phyloP scores from a whole-genome alignment of 2,329 filamentous ascomycete species.

The Cephalotrichum gorgonifer region DNA sequence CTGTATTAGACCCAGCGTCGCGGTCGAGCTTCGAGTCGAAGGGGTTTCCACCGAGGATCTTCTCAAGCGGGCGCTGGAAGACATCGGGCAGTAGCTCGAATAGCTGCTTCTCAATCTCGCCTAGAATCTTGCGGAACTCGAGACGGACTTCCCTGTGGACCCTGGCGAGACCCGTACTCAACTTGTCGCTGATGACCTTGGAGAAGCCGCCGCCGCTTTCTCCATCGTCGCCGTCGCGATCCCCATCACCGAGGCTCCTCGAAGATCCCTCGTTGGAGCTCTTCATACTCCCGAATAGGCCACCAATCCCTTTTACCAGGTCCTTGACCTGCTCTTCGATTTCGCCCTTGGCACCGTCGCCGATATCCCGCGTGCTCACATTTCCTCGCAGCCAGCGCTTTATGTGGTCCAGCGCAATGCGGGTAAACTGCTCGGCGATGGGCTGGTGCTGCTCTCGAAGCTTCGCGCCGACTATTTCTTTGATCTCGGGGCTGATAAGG shows the following conservation, averaged over 20 bases:
- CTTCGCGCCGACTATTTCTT: constrained; percentile 28
- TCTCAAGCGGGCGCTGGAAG: constrained; percentile 31
- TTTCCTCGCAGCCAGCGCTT: constrained; percentile 34
- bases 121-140: constrained; percentile 33
- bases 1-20: constrained; percentile 16
- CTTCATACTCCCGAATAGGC: constrained; percentile 27
- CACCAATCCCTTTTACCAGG: constrained; percentile 30
- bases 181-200: constrained; percentile 33
- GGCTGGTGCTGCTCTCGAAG: constrained; percentile 29
- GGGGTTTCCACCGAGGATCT: constrained; percentile 34
- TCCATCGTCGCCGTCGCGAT: constrained; percentile 16
- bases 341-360: constrained; percentile 32
- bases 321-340: constrained; percentile 33
- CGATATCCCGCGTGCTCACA: constrained; percentile 27
- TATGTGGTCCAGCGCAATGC: constrained; percentile 33
- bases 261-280: constrained; percentile 19
- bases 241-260: constrained; percentile 18
- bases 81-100: constrained; percentile 32
- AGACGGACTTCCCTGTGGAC: constrained; percentile 34
- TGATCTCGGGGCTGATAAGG: constrained; percentile 34
- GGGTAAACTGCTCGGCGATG: constrained; percentile 34
- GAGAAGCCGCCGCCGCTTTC: constrained; percentile 27
- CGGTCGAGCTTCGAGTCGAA: constrained; percentile 32
- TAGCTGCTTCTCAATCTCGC: constrained; percentile 31
- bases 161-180: constrained; percentile 30